phyloP scores from a whole-genome alignment of 306 rosid species.

The Biancaea sappan region DNA sequence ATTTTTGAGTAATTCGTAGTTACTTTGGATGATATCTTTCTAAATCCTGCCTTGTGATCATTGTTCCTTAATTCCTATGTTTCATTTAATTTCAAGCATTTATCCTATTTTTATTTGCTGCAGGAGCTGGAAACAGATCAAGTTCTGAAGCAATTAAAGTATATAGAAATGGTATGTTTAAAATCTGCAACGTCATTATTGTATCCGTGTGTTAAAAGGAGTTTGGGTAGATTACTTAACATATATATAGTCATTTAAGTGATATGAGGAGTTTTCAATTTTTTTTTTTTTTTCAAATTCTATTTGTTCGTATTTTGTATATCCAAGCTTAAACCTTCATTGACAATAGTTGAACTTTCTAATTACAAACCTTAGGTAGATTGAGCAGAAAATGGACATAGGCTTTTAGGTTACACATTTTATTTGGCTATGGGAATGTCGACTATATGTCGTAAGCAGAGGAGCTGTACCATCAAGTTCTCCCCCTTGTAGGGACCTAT shows the following conservation, averaged over 20 bases:
- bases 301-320: constrained; percentile 7
- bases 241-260: neutral
- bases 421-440: neutral
- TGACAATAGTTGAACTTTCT: constrained; percentile 1
- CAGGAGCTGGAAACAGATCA: constrained; percentile 85
- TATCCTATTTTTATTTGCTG: constrained; percentile 28
- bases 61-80: neutral
- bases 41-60: constrained; percentile 8
- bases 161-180: constrained; percentile 69
- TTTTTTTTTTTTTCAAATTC: no score
- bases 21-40: constrained; percentile 23
- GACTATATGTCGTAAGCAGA: neutral
- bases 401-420: constrained; percentile 5
- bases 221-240: neutral
- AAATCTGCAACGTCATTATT: constrained; percentile 11
- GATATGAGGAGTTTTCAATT: neutral
- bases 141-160: constrained; percentile 78
- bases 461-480: neutral
- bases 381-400: neutral
- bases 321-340: neutral
- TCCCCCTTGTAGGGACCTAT: neutral
- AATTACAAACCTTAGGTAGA: neutral
- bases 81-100: neutral
- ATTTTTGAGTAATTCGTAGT: constrained; percentile 20
- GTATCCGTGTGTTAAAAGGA: constrained; percentile 16